Evolutionary conservation across 2,329 filamentous ascomycete species (phyloP).

Genomic region (Byssothecium circinans): DNA sequence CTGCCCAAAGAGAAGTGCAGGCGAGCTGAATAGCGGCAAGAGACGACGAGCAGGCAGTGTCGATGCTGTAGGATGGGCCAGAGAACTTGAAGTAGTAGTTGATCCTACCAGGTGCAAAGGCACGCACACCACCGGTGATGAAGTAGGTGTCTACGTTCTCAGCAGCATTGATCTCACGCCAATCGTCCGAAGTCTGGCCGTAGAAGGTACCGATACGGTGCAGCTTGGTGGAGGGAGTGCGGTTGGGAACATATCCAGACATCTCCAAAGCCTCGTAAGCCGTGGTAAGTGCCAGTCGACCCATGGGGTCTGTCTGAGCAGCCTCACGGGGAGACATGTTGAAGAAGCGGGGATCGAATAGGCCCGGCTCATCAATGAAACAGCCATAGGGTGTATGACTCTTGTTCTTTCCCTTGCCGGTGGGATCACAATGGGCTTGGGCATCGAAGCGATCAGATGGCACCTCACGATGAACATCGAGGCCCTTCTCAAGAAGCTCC

Average conservation of each 20-base stretch:
- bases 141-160: conserved; percentile 73
- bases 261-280: conserved; percentile 82
- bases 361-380: conserved; percentile 73
- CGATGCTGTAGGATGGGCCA: conserved; percentile 71
- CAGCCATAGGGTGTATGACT: conserved; percentile 76
- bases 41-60: conserved; percentile 78
- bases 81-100: conserved; percentile 78
- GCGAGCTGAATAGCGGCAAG: conserved; percentile 71
- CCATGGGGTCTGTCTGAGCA: conserved; percentile 78
- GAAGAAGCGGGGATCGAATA: conserved; percentile 83
- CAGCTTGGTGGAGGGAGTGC: conserved; percentile 67
- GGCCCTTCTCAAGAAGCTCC: conserved; percentile 72
- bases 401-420: conserved; percentile 73
- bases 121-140: conserved; percentile 64
- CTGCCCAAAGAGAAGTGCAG: conserved; percentile 72
- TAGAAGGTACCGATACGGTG: conserved; percentile 73
- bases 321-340: conserved; percentile 85
- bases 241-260: conserved; percentile 74
- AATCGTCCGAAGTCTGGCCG: conserved; percentile 75
- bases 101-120: conserved; percentile 66
- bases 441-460: conserved; percentile 74
- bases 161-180: conserved; percentile 72
- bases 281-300: conserved; percentile 72
- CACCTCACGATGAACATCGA: conserved; percentile 70
- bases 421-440: conserved; percentile 69